A percentile compares a stretch with the other conserved stretches of the same genome.
Evolutionary conservation across 73 alveolate species (phyloP).

Genomic region (Tetrahymena elliotti): DNA sequence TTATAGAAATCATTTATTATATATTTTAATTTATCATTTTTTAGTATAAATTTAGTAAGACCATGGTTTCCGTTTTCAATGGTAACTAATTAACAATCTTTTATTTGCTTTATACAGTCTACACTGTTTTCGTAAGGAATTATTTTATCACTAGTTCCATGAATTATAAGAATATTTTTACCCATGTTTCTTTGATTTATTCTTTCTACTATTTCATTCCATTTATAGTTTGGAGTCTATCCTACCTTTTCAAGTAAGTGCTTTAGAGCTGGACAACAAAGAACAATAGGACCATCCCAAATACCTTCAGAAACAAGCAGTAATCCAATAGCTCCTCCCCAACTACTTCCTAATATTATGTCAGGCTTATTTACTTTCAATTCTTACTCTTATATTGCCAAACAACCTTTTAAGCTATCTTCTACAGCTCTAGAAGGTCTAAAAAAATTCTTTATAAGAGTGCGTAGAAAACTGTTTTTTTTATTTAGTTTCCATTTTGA

Average conservation of each 20-base stretch:
- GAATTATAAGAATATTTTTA: not conserved
- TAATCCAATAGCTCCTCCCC: not conserved
- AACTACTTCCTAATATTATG: not conserved
- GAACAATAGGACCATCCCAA: not conserved
- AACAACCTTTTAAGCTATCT: not conserved
- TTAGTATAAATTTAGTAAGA: not conserved
- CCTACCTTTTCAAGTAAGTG: not conserved
- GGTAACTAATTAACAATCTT: not conserved
- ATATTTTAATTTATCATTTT: not conserved
- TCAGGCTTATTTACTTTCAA: not conserved
- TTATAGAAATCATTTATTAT: not conserved
- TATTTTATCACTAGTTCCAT: not conserved
- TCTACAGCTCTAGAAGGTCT: not conserved
- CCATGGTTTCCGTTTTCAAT: not conserved
- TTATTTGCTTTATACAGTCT: not conserved
- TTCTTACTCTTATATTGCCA: not conserved
- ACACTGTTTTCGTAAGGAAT: not conserved
- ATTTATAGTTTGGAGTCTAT: not conserved
- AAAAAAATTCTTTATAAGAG: not conserved
- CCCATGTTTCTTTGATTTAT: not conserved
- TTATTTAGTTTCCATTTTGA: not conserved
- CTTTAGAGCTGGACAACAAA: not conserved
- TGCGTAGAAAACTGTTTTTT: not conserved
- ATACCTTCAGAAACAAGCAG: not conserved
- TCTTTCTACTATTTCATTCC: not conserved